These are phyloP conservation scores for Candida morakotiae DNA, from an alignment of 805 yeast genomes.

Conservation along the genomic window DNA sequence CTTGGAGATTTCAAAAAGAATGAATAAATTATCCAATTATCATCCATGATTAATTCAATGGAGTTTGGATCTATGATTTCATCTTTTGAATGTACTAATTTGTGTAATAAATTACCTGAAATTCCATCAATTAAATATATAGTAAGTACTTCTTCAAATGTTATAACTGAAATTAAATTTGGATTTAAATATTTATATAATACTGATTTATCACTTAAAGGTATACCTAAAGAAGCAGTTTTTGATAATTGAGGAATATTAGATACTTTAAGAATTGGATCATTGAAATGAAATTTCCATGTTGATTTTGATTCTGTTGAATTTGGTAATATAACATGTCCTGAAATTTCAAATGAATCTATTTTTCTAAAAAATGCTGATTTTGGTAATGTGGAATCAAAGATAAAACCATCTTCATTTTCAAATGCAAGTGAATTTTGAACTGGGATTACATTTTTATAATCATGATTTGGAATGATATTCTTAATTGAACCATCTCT, in stretches of 20 bases:
- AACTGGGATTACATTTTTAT: slow-evolving; percentile 4
- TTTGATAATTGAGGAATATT: slow-evolving; percentile 18
- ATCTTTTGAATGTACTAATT: slow-evolving; percentile 38
- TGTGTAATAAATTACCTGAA: slow-evolving; percentile 59
- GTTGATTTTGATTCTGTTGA: slow-evolving; percentile 15
- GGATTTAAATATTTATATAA: slow-evolving; percentile 83
- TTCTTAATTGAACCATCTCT: slow-evolving; percentile 10
- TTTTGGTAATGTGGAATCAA: neutral
- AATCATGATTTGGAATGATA: slow-evolving; percentile 1
- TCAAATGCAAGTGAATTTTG: slow-evolving; percentile 2
- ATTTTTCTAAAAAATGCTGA: slow-evolving; percentile 6
- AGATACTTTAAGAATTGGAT: slow-evolving; percentile 12
- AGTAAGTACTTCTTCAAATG: slow-evolving; percentile 28
- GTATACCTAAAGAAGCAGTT: slow-evolving; percentile 58
- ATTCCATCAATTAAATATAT: slow-evolving; percentile 62
- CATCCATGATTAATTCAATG: slow-evolving; percentile 62
- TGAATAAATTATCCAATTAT: slow-evolving; percentile 77
- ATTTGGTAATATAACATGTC: slow-evolving; percentile 15
- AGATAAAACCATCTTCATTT: neutral
- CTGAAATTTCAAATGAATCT: slow-evolving; percentile 12
- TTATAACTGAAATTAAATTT: slow-evolving; percentile 51
- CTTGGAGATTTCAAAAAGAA: slow-evolving; percentile 49
- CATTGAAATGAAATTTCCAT: slow-evolving; percentile 24
- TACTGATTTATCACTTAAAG: slow-evolving; percentile 66
- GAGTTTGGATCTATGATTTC: slow-evolving; percentile 36